Evolutionary conservation across 495 filamentous ascomycete species (phyloP).

Genomic region (Penicillium turbatum): DNA sequence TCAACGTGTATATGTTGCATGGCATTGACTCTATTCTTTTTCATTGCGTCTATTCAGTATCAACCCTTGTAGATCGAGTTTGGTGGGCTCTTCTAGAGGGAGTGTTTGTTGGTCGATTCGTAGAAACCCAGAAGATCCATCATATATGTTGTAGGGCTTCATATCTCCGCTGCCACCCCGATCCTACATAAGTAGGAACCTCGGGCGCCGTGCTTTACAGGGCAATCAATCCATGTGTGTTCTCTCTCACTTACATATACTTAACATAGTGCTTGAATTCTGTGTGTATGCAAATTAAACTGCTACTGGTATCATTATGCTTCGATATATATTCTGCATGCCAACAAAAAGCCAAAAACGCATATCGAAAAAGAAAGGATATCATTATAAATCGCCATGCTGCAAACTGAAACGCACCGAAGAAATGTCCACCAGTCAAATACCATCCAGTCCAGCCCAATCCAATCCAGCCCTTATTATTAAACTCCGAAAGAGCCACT

Average conservation of each 20-base stretch:
- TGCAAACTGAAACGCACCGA: background rate
- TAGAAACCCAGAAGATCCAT: no score
- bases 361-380: background rate
- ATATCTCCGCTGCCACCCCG: no score
- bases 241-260: no score
- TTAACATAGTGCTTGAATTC: background rate
- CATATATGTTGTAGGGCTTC: no score
- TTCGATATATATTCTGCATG: background rate
- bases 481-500: conserved; percentile 1
- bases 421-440: background rate
- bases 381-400: background rate
- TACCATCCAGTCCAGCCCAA: background rate
- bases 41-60: background rate
- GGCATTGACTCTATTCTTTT: background rate
- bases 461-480: background rate
- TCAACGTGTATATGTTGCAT: background rate
- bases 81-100: background rate
- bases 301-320: conserved; percentile 21
- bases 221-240: no score
- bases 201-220: background rate
- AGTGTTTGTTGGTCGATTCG: background rate
- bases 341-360: background rate
- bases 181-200: background rate
- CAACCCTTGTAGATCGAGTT: background rate
- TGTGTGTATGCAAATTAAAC: background rate